These are phyloP conservation scores for Leccinum truebloodii DNA, from an alignment of 768 basidiomycete genomes.

Conservation along the genomic window DNA sequence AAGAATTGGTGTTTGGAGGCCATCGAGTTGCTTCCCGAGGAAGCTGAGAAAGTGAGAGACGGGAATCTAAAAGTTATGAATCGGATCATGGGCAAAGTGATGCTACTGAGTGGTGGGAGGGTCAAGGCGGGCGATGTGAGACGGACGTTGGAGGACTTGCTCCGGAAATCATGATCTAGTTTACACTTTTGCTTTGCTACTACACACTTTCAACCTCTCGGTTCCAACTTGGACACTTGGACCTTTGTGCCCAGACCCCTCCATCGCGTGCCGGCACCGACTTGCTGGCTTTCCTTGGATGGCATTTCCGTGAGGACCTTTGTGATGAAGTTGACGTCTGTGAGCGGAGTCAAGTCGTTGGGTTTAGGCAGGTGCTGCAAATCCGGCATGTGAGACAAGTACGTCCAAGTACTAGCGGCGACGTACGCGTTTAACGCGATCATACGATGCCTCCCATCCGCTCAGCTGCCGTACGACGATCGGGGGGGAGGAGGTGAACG, in stretches of 20 bases:
- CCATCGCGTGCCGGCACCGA: slow-evolving; percentile 81
- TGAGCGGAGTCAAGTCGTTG: slow-evolving; percentile 85
- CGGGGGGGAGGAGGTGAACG: slow-evolving; percentile 62
- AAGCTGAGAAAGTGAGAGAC: slow-evolving; percentile 60
- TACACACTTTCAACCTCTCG: slow-evolving; percentile 9
- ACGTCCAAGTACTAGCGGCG: no score
- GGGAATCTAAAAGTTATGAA: slow-evolving; percentile 80
- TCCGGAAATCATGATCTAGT: slow-evolving; percentile 24
- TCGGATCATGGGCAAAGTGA: slow-evolving; percentile 53
- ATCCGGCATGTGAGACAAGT: neutral
- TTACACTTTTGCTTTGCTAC: slow-evolving; percentile 1
- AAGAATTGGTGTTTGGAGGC: slow-evolving; percentile 59
- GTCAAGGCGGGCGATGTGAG: slow-evolving; percentile 70
- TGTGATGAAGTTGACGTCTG: slow-evolving; percentile 82
- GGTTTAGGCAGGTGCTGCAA: slow-evolving; percentile 64
- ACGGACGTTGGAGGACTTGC: slow-evolving; percentile 48
- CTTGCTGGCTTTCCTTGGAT: slow-evolving; percentile 52
- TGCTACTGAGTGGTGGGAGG: slow-evolving; percentile 75
- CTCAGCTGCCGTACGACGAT: slow-evolving; percentile 69
- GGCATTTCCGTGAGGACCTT: slow-evolving; percentile 68
- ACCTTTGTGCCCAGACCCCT: slow-evolving; percentile 69
- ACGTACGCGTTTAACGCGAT: slow-evolving; percentile 72
- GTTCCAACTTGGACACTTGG: slow-evolving; percentile 45
- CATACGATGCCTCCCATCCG: slow-evolving; percentile 92
- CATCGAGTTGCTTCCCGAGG: slow-evolving; percentile 63